Conservation (phyloP, 2,329 filamentous ascomycete species). For the Coniochaeta ligniaria region DNA sequence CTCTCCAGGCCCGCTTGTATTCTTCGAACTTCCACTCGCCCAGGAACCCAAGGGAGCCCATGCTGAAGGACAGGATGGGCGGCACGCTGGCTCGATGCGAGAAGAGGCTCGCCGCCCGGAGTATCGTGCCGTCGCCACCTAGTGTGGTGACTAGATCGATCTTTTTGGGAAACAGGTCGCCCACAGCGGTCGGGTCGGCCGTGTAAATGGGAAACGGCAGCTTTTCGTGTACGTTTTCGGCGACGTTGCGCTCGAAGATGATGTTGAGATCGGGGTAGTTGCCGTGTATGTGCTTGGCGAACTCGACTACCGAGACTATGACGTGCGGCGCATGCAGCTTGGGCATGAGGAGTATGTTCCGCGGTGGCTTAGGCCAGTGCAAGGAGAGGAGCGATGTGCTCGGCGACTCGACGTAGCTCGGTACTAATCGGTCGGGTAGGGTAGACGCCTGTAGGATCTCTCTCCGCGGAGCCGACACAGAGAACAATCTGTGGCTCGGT, state of each 20-base stretch:
- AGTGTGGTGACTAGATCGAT: conserved; percentile 86
- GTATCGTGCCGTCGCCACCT: conserved; percentile 86
- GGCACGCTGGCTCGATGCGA: conserved; percentile 75
- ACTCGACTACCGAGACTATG: conserved; percentile 42
- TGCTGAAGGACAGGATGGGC: conserved; percentile 89
- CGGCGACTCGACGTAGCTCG: conserved; percentile 54
- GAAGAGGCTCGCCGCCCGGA: conserved; percentile 81
- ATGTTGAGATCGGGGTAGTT: conserved; percentile 78
- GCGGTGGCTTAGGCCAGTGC: conserved; percentile 45
- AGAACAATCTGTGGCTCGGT: conserved; percentile 28
- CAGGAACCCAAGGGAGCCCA: conserved; percentile 91
- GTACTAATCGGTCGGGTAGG: conserved; percentile 50
- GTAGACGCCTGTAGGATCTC: conserved; percentile 42
- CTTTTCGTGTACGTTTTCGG: conserved; percentile 60
- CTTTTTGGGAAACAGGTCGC: conserved; percentile 60
- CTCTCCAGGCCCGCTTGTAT: conserved; percentile 84
- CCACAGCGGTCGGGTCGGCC: conserved; percentile 34
- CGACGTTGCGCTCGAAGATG: conserved; percentile 73
- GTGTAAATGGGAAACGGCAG: conserved; percentile 71
- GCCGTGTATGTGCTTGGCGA: conserved; percentile 64
- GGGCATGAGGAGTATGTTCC: conserved; percentile 50
- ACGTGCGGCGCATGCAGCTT: conserved; percentile 51
- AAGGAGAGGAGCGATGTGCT: conserved; percentile 48
- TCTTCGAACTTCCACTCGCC: conserved; percentile 95
- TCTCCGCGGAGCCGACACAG: conserved; percentile 32